Percentiles rank a stretch among this genome's conserved stretches.
These are phyloP conservation scores for Penicillium concentricum DNA, from an alignment of 2,329 filamentous ascomycete species.

Conservation along the genomic window DNA sequence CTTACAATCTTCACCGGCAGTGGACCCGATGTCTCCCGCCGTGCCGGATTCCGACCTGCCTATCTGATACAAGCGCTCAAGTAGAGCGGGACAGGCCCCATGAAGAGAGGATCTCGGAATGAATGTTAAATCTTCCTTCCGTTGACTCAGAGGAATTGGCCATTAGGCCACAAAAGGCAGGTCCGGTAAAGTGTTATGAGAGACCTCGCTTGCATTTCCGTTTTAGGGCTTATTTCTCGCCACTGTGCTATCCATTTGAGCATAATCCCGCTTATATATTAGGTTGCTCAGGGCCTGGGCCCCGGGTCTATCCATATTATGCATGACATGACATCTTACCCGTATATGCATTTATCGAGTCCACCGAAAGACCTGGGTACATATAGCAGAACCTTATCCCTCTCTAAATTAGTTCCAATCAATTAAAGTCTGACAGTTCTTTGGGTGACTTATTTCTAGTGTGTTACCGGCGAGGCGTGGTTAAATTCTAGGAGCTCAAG, in stretches of 20 bases:
- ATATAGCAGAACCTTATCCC: neutral
- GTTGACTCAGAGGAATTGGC: too few relatives aligned
- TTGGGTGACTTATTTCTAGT: neutral
- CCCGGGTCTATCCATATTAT: neutral
- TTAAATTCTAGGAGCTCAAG: neutral
- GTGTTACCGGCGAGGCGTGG: neutral
- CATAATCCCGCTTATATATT: neutral
- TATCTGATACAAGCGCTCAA: constrained; percentile 7
- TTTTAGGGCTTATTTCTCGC: neutral
- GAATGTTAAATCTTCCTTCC: neutral
- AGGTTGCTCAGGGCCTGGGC: too few relatives aligned
- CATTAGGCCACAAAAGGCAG: neutral
- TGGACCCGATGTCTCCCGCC: neutral
- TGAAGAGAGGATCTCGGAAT: neutral
- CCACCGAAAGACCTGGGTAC: neutral
- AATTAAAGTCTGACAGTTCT: neutral
- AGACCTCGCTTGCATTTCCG: neutral
- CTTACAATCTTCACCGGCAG: neutral
- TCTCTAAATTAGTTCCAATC: neutral
- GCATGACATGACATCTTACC: neutral
- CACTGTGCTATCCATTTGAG: neutral
- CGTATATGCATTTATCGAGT: neutral
- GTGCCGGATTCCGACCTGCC: constrained; percentile 4
- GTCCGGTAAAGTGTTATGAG: neutral
- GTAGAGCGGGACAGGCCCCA: neutral